These are phyloP conservation scores for Limonium bicolor DNA, from an alignment of 148 eudicot species.

Conservation along the genomic window DNA sequence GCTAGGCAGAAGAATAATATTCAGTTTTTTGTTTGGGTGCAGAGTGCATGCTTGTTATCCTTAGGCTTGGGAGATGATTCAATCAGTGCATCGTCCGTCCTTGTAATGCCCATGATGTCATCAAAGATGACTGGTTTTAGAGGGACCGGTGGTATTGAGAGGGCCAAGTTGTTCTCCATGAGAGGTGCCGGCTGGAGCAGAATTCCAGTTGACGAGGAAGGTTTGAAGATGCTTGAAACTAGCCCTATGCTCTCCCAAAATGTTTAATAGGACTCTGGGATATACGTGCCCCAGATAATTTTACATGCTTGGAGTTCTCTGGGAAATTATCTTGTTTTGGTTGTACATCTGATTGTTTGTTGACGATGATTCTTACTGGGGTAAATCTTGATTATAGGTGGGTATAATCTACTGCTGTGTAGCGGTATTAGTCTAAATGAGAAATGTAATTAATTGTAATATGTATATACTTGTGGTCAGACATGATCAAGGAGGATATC, in stretches of 20 bases:
- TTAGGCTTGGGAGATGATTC: slow-evolving; percentile 77
- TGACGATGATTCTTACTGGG: too few relatives aligned
- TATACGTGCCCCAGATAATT: too few relatives aligned
- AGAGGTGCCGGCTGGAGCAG: slow-evolving; percentile 54
- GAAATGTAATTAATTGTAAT: too few relatives aligned
- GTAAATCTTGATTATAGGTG: too few relatives aligned
- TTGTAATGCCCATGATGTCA: slow-evolving; percentile 94
- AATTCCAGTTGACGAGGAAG: slow-evolving; percentile 44
- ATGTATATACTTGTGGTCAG: too few relatives aligned
- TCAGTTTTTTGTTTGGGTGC: slow-evolving; percentile 14
- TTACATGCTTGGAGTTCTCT: too few relatives aligned
- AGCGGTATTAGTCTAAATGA: too few relatives aligned
- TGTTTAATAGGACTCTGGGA: slow-evolving; percentile 22
- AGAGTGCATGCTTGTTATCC: slow-evolving; percentile 61
- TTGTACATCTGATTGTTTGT: too few relatives aligned
- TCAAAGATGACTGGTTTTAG: slow-evolving; percentile 89
- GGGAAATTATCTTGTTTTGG: too few relatives aligned
- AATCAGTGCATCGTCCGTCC: slow-evolving; percentile 77
- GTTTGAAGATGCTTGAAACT: slow-evolving; percentile 33
- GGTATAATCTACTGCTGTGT: too few relatives aligned
- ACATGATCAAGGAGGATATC: too few relatives aligned
- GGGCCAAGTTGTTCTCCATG: slow-evolving; percentile 41
- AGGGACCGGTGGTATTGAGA: slow-evolving; percentile 34
- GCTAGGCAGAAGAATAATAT: too few relatives aligned
- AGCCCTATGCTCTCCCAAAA: slow-evolving; percentile 24